Evolutionary conservation across 2,329 filamentous ascomycete species (phyloP), one percentile per base, ranked within the genome.

Genomic region (Passalora sequoiae): DNA sequence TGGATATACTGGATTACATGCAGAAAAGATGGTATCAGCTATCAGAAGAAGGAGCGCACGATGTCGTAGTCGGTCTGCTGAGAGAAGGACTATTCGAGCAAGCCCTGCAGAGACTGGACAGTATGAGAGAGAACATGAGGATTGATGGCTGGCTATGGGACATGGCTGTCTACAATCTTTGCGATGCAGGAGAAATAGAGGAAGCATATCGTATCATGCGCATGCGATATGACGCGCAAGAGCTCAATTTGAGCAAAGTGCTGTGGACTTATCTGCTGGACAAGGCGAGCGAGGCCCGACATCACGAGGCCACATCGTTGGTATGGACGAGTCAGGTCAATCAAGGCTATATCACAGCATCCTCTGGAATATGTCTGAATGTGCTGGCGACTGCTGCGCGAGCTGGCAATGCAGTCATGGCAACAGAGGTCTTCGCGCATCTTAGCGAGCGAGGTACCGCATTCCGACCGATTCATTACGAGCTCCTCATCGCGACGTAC

Each of bases 1-100:
- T 78, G 40, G 74, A 82, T 25, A 74, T 95, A 3, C 69, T 96
- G 28, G 69, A 78, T 42, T 81, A 83, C 43, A 88, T 92, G 84
- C 78, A 79, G 57, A 73, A 79, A 43, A 74, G 79, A 50, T 94
- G 88, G 85, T 75, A 84, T 40, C 68, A 71, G 6, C 67, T 86
- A 6, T 78, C 73, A 30, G 75, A 73, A 8, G 71, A 75, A 5
- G 83, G 81, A 6, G 77, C 77, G 60, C 78, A 85, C 55, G 79
- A 77, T 59, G 72, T 94, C 15, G 76, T 84, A 1, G 68, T 87
- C 7, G 88, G 87, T 0, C 67, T 94, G 46, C 71, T 97, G 25
- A 77, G 89, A 15, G 89, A 96, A 56, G 78, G 81, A 1, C 84
- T 94, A 57, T 82, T 87, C 50, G 92, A 97, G 66, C 69, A 89